Evolutionary conservation across 257 asterid genomes (phyloP).

Genomic region (Rubia yunnanensis): DNA sequence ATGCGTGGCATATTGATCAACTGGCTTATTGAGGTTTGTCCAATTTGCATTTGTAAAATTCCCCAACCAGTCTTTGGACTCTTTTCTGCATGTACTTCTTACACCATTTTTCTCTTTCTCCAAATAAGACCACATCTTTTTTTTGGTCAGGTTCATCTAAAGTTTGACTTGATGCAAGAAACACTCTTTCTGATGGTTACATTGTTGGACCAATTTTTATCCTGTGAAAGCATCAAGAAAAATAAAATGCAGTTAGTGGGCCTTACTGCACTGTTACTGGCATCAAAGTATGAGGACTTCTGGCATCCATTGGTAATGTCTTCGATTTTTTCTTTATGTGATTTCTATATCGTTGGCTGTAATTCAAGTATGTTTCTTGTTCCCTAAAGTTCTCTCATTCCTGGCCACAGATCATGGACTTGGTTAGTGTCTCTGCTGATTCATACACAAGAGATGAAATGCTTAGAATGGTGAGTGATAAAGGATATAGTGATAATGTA

Average conservation of each 20-base stretch:
- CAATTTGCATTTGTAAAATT: conserved; percentile 6
- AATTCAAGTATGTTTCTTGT: not conserved
- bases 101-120: not conserved
- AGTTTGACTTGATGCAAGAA: conserved; percentile 84
- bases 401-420: conserved; percentile 60
- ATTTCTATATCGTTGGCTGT: not conserved
- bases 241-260: conserved; percentile 88
- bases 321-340: conserved; percentile 1
- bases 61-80: conserved; percentile 11
- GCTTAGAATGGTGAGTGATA: conserved; percentile 68
- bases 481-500: not conserved
- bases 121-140: not conserved
- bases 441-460: conserved; percentile 68
- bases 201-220: conserved; percentile 62
- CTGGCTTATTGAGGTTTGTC: conserved; percentile 84
- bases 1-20: conserved; percentile 90
- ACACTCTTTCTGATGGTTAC: conserved; percentile 80
- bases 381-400: conserved; percentile 8
- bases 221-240: conserved; percentile 54
- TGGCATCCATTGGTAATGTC: conserved; percentile 88
- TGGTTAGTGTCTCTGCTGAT: conserved; percentile 75
- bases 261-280: conserved; percentile 85
- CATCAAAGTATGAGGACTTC: conserved; percentile 93
- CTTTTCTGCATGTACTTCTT: conserved; percentile 8
- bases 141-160: conserved; percentile 57